These are phyloP conservation scores for Colletotrichum brevisporum DNA, from an alignment of 2,329 filamentous ascomycete species.

Conservation along the genomic window DNA sequence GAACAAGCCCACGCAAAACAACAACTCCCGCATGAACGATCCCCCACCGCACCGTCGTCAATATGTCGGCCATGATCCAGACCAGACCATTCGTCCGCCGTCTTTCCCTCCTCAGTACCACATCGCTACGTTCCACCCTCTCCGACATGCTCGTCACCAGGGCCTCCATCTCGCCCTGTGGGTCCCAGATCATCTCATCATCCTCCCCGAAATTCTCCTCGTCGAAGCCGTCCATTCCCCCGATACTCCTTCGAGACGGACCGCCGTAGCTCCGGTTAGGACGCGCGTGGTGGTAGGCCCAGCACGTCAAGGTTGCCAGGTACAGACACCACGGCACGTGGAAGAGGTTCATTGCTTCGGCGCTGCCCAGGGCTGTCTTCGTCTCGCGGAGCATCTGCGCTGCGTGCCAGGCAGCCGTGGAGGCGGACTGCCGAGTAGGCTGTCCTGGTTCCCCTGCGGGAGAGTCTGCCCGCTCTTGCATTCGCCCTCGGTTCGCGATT, in stretches of 20 bases:
- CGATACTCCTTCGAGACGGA: slow-evolving; percentile 18
- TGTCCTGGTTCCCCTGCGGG: too few species aligned
- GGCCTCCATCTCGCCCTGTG: slow-evolving; percentile 62
- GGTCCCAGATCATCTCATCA: slow-evolving; percentile 66
- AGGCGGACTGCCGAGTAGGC: slow-evolving; percentile 46
- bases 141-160: slow-evolving; percentile 57
- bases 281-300: slow-evolving; percentile 67
- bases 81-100: slow-evolving; percentile 67
- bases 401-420: slow-evolving; percentile 66
- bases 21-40: slow-evolving; percentile 74
- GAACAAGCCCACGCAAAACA: slow-evolving; percentile 59
- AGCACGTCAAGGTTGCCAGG: slow-evolving; percentile 69
- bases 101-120: slow-evolving; percentile 54
- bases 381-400: slow-evolving; percentile 66
- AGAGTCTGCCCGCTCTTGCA: too few species aligned
- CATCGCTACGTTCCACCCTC: slow-evolving; percentile 44
- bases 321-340: slow-evolving; percentile 76
- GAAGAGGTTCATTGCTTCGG: slow-evolving; percentile 67
- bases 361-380: slow-evolving; percentile 62
- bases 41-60: slow-evolving; percentile 72
- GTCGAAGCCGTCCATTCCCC: slow-evolving; percentile 40
- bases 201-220: slow-evolving; percentile 46
- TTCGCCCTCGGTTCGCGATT: too few species aligned
- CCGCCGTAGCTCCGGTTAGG: slow-evolving; percentile 19
- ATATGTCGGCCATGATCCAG: slow-evolving; percentile 66